These are phyloP conservation scores for Pseudoneurospora amorphoporcata DNA, from an alignment of 495 filamentous ascomycete species.

Conservation along the genomic window DNA sequence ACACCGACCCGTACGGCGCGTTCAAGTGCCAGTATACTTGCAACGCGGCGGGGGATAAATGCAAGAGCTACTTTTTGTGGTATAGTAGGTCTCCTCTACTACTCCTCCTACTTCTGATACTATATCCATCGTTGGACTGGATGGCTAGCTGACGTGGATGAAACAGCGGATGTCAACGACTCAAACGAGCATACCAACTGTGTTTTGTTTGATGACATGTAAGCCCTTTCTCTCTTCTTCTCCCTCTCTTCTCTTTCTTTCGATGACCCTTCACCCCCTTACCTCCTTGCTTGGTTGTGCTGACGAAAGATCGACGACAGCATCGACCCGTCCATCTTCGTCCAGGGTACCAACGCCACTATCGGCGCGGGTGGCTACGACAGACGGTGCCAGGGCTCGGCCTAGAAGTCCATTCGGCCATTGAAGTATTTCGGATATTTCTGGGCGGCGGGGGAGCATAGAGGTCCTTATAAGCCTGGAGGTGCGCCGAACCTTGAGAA, in stretches of 20 bases:
- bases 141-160: not conserved
- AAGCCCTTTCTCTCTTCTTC: constrained; percentile 2
- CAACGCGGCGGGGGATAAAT: constrained; percentile 15
- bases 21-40: constrained; percentile 29
- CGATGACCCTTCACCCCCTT: not conserved
- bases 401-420: not conserved
- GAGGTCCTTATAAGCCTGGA: not conserved
- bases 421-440: not conserved
- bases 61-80: constrained; percentile 22
- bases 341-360: constrained; percentile 5
- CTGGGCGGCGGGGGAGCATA: not conserved
- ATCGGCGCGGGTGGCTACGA: constrained; percentile 18
- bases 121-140: not conserved
- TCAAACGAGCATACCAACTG: constrained; percentile 17
- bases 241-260: not conserved
- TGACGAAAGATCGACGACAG: constrained; percentile 5
- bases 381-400: constrained; percentile 7
- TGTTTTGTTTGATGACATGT: constrained; percentile 25
- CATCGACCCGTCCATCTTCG: constrained; percentile 11
- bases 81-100: constrained; percentile 15
- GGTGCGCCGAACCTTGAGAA: not conserved
- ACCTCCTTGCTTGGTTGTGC: not conserved
- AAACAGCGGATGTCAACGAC: constrained; percentile 7
- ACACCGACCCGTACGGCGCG: constrained; percentile 15
- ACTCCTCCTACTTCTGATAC: not conserved